Percentiles rank a stretch among this genome's conserved stretches.
Conservation (phyloP, 2,329 filamentous ascomycete genomes). For the Diatrype stigma region DNA sequence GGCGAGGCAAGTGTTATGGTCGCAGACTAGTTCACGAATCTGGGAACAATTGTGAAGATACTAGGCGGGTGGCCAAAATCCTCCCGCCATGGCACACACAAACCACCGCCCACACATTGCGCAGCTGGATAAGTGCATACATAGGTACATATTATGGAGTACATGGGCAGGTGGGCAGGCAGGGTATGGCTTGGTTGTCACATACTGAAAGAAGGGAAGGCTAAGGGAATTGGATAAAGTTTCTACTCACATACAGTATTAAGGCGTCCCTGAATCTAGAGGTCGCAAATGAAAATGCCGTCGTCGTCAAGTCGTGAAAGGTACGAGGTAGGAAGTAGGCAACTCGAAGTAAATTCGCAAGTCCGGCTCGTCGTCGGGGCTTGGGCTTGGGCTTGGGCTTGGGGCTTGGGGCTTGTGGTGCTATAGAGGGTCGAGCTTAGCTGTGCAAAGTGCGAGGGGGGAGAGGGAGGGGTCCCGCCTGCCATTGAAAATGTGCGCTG, state of each 20-base stretch:
- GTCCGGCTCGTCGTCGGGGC: too few species aligned
- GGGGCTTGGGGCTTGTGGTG: not conserved
- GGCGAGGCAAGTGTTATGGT: too few species aligned
- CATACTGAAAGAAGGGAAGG: too few species aligned
- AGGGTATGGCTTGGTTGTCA: too few species aligned
- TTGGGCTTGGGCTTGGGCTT: too few species aligned
- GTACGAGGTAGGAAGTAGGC: not conserved
- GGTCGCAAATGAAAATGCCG: too few species aligned
- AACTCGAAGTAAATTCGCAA: too few species aligned
- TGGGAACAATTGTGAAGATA: not conserved
- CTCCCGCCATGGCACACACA: not conserved
- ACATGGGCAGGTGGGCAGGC: too few species aligned
- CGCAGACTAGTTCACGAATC: not conserved
- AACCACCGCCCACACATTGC: not conserved
- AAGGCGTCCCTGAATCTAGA: too few species aligned
- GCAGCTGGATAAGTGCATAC: not conserved
- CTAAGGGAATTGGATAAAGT: too few species aligned
- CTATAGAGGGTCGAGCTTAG: not conserved
- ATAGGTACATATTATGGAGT: not conserved
- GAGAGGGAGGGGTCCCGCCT: too few species aligned
- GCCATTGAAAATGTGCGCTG: constrained; percentile 27
- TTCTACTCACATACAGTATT: too few species aligned
- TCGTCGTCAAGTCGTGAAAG: not conserved
- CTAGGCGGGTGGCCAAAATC: not conserved
- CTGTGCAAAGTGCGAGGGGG: constrained; percentile 10